Percentiles rank a stretch among this genome's conserved stretches.
Evolutionary conservation across 129 eudicot genomes (phyloP).

Genomic region (Cynara cardunculus): DNA sequence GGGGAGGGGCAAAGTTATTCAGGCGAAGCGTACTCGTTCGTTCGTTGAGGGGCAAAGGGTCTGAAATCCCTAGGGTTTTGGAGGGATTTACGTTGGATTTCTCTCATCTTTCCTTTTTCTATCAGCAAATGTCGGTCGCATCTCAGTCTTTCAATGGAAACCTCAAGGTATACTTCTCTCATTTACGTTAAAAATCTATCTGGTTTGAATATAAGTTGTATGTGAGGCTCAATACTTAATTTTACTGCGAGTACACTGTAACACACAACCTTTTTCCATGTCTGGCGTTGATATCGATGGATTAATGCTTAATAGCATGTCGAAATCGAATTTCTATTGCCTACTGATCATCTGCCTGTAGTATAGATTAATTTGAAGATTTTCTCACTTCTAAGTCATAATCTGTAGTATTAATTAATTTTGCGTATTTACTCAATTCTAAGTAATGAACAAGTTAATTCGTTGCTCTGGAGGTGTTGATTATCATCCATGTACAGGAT

Average conservation of each 20-base stretch:
- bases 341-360: background rate
- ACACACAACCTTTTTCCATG: background rate
- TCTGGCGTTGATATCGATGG: background rate
- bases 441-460: background rate
- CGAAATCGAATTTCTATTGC: background rate
- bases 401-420: background rate
- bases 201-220: background rate
- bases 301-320: background rate
- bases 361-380: background rate
- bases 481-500: too few species aligned
- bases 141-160: slow-evolving; percentile 32
- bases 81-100: background rate
- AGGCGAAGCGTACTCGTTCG: background rate
- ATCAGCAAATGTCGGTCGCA: slow-evolving; percentile 14
- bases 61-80: slow-evolving; percentile 15
- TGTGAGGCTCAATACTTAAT: background rate
- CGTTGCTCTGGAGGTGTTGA: too few species aligned
- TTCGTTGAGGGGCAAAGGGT: background rate
- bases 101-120: background rate
- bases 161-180: slow-evolving; percentile 19
- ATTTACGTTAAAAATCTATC: background rate
- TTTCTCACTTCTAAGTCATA: background rate
- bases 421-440: background rate
- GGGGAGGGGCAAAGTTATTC: background rate
- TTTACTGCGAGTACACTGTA: background rate